Evolutionary conservation across 169 alveolate species (phyloP), one percentile per base, ranked within the genome.

Genomic region (Plasmodium fragile): DNA sequence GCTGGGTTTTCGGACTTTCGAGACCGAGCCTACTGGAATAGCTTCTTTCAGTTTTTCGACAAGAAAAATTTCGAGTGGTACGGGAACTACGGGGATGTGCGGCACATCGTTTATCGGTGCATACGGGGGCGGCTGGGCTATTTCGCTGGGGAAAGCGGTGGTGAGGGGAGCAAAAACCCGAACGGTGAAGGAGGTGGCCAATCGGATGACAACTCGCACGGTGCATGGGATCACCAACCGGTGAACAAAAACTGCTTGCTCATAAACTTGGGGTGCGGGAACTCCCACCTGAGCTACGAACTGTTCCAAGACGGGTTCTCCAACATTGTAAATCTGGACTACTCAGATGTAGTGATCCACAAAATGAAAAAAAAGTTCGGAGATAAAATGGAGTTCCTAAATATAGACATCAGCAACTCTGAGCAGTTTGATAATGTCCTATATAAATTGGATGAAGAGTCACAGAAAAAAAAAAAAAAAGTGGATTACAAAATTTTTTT

Each of bases 31-130:
- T 96, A 96, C 80, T 96, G 97, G 97, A 92, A 93, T 25, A 78
- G 84, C 69, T 96, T 96, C 72, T 96, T 94, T 71, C 90, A 93
- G 45, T 75, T 87, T 77, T 93, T 96, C 11, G 95, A 96, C 55
- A 78, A 95, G 39, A 89, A 93, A 77, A 93, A 94, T 73, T 96
- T 96, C 71, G 97, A 96, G 59, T 96, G 97, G 97, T 96, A 95
- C 78, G 95, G 95, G 16, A 90, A 55, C 30, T 84, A 83, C 65
- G 94, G 92, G 43, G 97, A 92, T 79, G 82, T 92, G 72, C 92
- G 92, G 45, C 81, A 65, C 32, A 82, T 92, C 41, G 39, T 83
- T 10, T 83, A 83, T 69, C 79, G 72, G 39, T 77, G 91, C 55
- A 82, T 83, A 83, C 79, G 53, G 18, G 53, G 69, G 13, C 32